Base-by-base conservation (phyloP, 768 basidiomycete genomes). In the Suillus clintonianus region DNA sequence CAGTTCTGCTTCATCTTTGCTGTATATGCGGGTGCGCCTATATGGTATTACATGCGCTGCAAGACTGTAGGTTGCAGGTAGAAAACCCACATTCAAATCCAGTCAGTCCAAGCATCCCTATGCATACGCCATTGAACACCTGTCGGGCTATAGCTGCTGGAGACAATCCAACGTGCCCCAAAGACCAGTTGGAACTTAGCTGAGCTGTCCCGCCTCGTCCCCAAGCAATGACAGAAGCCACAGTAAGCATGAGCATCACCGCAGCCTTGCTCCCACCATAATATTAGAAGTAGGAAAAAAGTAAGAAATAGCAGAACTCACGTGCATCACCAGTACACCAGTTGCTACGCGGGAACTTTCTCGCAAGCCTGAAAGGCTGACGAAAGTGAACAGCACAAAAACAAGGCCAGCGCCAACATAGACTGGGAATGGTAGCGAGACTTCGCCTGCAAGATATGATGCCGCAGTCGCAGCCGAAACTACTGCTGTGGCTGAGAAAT, bases 401-500 rank as follows among this genome's bases (percentile, higher is more conserved):
- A 91, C 79, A n/a, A 89, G 66, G 15, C 83, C 73, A 1, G 86
- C 79, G 1, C 82, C 82, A 2, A 85, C 78, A 68, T 83, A 84
- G 7, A 78, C 64, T 0, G 86, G 83, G 68, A 90, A 86, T 0
- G 88, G 87, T 10, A 89, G 71, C 3, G 70, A 64, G 1, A 88
- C 81, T 69, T 92, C 90, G 27, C 88, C 88, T 3, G 80, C 79
- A 42, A 92, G 83, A 65, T 92, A 92, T 4, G 85, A 79, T 4
- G 84, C 80, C 0, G 90, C 90, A 0, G 90, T 90, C 4, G 89
- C 87, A 0, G 91, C 89, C 0, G 91, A 91, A 22, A 91, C 88
- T 15, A 89, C 85, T 0, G 86, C 80, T 0, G 89, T 92, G 4
- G 89, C 83, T 5, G 87, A 80, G 54, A 87, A 90, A 71, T 93